Evolutionary conservation across 2,329 filamentous ascomycete species (phyloP).

Genomic region (Exophiala aquamarina): DNA sequence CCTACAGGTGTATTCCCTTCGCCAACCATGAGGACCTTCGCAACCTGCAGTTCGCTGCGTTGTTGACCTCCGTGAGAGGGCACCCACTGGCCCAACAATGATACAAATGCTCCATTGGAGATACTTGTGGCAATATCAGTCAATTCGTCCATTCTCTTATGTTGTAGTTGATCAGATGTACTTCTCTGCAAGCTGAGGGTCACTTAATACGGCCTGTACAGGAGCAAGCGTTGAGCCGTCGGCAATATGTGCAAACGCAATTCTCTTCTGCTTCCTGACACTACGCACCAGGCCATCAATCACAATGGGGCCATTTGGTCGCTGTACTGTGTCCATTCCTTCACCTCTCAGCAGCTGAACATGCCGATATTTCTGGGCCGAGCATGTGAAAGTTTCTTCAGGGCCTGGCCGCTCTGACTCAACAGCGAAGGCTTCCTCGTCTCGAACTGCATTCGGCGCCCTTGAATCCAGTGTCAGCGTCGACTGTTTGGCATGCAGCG

Average conservation of each 20-base stretch:
- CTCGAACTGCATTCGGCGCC: no score
- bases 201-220: conserved; percentile 73
- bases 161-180: conserved; percentile 47
- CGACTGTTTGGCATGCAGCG: no score
- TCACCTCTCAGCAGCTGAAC: no score
- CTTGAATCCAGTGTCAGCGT: no score
- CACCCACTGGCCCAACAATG: conserved; percentile 74
- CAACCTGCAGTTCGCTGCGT: conserved; percentile 77
- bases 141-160: conserved; percentile 31
- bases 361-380: no score
- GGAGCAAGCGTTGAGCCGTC: conserved; percentile 81
- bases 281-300: conserved; percentile 26
- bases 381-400: no score
- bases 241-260: conserved; percentile 79
- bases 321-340: no score
- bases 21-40: conserved; percentile 68
- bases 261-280: conserved; percentile 77
- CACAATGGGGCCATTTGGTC: no score
- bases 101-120: conserved; percentile 76
- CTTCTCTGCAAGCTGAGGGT: conserved; percentile 69
- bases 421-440: no score
- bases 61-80: conserved; percentile 65
- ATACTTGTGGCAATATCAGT: conserved; percentile 55
- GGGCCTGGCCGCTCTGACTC: no score
- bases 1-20: conserved; percentile 58